These are phyloP conservation scores for Ganoderma sinense DNA, from an alignment of 1,284 basidiomycete genomes.

Conservation along the genomic window DNA sequence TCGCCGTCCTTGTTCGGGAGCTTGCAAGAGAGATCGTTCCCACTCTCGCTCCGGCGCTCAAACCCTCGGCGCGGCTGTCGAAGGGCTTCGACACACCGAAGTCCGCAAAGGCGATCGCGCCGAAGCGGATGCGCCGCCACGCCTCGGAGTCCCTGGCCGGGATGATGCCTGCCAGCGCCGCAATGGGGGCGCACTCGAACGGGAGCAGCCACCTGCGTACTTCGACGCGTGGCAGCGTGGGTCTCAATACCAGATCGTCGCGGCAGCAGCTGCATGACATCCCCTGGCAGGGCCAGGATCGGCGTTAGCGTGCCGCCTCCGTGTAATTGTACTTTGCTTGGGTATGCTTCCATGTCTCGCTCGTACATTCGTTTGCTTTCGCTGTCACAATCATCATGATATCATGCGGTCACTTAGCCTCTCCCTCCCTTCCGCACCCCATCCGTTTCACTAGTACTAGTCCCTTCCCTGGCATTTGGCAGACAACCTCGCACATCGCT, in stretches of 20 bases:
- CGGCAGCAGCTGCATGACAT: constrained; percentile 33
- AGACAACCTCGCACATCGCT: constrained; percentile 13
- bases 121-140: constrained; percentile 69
- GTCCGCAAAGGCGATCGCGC: constrained; percentile 56
- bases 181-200: constrained; percentile 12
- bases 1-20: constrained; percentile 90
- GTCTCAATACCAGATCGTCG: constrained; percentile 21
- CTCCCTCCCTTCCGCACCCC: neutral
- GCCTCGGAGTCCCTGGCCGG: constrained; percentile 69
- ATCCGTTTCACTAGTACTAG: constrained; percentile 6
- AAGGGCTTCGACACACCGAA: constrained; percentile 48
- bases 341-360: constrained; percentile 14
- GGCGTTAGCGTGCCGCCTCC: constrained; percentile 20
- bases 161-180: constrained; percentile 16
- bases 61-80: constrained; percentile 50
- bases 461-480: constrained; percentile 1
- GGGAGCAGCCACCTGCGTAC: constrained; percentile 20
- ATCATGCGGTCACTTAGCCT: constrained; percentile 25
- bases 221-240: constrained; percentile 17
- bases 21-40: constrained; percentile 86
- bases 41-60: constrained; percentile 70
- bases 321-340: constrained; percentile 20
- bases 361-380: constrained; percentile 29
- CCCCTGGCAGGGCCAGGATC: constrained; percentile 32
- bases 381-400: constrained; percentile 16